Percentiles rank a stretch among this genome's conserved stretches.
Evolutionary conservation across 306 rosid genomes (phyloP).

Genomic region (Quercus dentata): DNA sequence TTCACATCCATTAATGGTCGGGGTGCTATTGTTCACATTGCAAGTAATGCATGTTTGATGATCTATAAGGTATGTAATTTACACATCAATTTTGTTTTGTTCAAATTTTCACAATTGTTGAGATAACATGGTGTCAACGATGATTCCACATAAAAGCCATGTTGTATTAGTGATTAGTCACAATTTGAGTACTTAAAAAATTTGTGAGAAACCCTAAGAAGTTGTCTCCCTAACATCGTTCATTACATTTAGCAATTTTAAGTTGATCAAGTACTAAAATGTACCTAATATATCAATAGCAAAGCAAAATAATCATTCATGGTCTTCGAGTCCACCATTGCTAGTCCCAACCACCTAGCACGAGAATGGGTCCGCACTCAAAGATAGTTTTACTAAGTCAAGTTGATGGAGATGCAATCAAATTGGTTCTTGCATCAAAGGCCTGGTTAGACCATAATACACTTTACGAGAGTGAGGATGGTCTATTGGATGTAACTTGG

Average conservation of each 20-base stretch:
- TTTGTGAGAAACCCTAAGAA: no score
- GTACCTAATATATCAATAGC: neutral
- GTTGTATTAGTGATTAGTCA: no score
- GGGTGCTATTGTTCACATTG: neutral
- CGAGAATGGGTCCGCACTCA: neutral
- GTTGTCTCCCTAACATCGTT: no score
- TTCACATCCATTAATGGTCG: neutral
- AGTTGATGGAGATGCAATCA: neutral
- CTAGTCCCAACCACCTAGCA: neutral
- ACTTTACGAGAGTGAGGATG: neutral
- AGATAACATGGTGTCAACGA: no score
- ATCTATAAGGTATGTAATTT: neutral
- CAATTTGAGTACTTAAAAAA: no score
- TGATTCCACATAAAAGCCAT: no score
- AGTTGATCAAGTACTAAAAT: no score
- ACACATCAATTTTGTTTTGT: neutral
- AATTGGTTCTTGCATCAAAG: neutral
- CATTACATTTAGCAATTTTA: no score
- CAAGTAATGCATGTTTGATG: neutral
- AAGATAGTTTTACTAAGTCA: neutral
- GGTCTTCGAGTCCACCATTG: neutral
- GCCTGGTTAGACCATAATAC: neutral
- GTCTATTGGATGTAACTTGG: neutral
- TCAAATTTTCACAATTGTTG: no score
- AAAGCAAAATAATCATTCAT: neutral